phyloP scores from a whole-genome alignment of 257 asterid species.

The Echium plantagineum region DNA sequence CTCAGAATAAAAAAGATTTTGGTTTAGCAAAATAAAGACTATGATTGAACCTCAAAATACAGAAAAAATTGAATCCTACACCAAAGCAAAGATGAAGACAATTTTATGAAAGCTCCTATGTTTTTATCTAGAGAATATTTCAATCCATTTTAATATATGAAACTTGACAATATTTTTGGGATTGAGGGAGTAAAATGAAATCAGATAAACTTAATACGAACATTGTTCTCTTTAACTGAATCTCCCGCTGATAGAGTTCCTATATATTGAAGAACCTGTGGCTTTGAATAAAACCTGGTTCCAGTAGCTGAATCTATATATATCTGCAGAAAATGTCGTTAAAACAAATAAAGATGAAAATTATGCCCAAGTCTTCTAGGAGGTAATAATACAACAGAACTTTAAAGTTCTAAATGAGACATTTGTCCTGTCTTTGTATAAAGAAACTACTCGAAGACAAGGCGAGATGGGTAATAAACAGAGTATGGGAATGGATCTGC shows the following conservation, averaged over 20 bases:
- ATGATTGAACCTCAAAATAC: too few relatives aligned
- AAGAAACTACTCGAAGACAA: neutral
- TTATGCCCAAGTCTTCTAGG: neutral
- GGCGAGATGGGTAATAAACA: neutral
- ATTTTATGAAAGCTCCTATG: too few relatives aligned
- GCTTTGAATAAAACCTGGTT: slow-evolving; percentile 42
- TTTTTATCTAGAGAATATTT: too few relatives aligned
- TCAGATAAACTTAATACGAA: slow-evolving; percentile 7
- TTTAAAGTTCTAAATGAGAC: neutral
- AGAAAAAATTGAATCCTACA: too few relatives aligned
- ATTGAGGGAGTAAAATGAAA: neutral
- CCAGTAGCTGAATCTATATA: slow-evolving; percentile 42
- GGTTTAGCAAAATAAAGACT: too few relatives aligned
- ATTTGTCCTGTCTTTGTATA: neutral
- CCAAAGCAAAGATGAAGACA: too few relatives aligned
- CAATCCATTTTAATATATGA: too few relatives aligned
- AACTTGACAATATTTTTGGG: too few relatives aligned
- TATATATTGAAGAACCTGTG: slow-evolving; percentile 36
- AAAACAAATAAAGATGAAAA: neutral
- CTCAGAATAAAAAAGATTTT: too few relatives aligned
- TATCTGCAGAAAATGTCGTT: slow-evolving; percentile 27
- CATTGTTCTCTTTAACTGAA: slow-evolving; percentile 14
- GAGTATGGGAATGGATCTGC: neutral
- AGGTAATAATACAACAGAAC: neutral
- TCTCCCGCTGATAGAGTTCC: slow-evolving; percentile 11